A percentile compares a stretch with the other conserved stretches of the same genome.
Evolutionary conservation across 1,284 basidiomycete genomes (phyloP).

Genomic region (Tausonia pullulans): DNA sequence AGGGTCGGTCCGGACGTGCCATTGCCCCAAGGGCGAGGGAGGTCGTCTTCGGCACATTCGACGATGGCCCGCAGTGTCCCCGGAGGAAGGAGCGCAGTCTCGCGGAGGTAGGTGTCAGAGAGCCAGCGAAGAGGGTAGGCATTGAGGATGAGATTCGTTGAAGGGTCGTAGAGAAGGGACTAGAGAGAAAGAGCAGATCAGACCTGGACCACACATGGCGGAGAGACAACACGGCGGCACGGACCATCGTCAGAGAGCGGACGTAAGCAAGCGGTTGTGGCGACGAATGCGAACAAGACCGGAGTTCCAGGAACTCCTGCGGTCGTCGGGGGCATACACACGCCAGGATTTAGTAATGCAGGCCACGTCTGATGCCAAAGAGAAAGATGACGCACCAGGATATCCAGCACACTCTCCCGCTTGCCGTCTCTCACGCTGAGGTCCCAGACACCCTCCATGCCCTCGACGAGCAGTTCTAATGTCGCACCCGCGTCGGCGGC

Average conservation of each 20-base stretch:
- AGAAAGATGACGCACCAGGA: neutral
- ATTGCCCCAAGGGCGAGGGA: neutral
- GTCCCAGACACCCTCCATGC: conserved; percentile 45
- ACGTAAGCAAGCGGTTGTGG: conserved; percentile 5
- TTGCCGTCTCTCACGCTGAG: conserved; percentile 25
- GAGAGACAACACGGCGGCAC: neutral
- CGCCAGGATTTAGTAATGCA: no score
- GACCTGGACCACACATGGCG: no score
- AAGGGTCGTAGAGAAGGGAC: conserved; percentile 4
- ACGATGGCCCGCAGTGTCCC: neutral
- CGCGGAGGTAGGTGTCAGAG: conserved; percentile 1
- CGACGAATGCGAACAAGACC: no score
- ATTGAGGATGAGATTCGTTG: conserved; percentile 1
- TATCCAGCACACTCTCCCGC: neutral
- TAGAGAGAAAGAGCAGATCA: neutral
- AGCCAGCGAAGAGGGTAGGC: conserved; percentile 3
- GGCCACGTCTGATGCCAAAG: neutral
- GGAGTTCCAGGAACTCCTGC: no score
- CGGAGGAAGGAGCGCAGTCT: conserved; percentile 3
- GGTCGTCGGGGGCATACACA: no score
- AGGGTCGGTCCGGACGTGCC: conserved; percentile 4
- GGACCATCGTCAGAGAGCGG: conserved; percentile 9
- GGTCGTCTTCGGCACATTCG: conserved; percentile 2
- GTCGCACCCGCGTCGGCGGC: conserved; percentile 45
- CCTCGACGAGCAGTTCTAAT: conserved; percentile 44